These are phyloP conservation scores for Gynandropsis gynandra DNA, from an alignment of 345 rosid genomes.

Conservation along the genomic window DNA sequence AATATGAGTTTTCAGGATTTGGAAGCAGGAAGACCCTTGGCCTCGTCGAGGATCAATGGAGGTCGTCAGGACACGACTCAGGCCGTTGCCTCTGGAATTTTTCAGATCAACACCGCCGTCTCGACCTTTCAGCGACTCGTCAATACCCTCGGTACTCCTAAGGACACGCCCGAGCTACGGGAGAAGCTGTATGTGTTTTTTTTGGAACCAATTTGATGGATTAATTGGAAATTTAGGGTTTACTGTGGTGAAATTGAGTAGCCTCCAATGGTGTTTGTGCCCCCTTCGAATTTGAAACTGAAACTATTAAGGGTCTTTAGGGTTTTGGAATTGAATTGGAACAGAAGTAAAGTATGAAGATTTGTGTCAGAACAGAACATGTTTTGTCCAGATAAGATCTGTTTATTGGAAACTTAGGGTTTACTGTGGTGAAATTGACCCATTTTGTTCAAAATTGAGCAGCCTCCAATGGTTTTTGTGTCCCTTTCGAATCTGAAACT, in stretches of 20 bases:
- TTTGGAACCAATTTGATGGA: neutral
- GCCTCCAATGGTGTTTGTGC: neutral
- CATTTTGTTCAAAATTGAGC: too few species aligned
- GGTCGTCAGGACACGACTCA: slow-evolving; percentile 75
- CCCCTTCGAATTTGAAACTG: neutral
- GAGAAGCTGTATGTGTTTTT: slow-evolving; percentile 71
- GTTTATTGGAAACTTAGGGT: neutral
- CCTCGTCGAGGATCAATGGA: slow-evolving; percentile 46
- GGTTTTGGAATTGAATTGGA: neutral
- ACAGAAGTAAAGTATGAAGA: neutral
- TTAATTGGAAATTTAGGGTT: neutral
- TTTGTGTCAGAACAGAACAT: neutral
- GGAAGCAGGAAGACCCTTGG: slow-evolving; percentile 59
- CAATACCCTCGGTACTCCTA: slow-evolving; percentile 94
- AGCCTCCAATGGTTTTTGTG: neutral
- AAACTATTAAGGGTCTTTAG: neutral
- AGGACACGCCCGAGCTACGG: slow-evolving; percentile 91
- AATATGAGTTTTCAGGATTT: slow-evolving; percentile 96
- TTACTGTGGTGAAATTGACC: neutral
- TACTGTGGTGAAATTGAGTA: neutral
- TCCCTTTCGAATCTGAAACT: neutral
- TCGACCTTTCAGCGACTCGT: slow-evolving; percentile 91
- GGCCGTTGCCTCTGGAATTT: slow-evolving; percentile 91
- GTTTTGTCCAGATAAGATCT: neutral
- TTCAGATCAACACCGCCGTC: slow-evolving; percentile 96